phyloP scores from a whole-genome alignment of 148 eudicot genomes.

The Rheum nobile region DNA sequence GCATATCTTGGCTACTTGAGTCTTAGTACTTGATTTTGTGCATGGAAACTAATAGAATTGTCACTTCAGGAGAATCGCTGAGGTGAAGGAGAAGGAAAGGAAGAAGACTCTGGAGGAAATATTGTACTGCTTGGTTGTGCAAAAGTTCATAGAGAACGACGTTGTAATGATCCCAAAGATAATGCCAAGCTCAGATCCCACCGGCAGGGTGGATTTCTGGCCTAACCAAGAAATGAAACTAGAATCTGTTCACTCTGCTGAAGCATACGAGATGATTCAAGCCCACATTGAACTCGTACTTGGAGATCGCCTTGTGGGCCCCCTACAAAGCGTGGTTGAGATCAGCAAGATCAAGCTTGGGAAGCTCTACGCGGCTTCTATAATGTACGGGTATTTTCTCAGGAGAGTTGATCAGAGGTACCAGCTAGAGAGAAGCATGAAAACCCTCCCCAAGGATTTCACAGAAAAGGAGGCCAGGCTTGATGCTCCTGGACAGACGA shows the following conservation, averaged over 20 bases:
- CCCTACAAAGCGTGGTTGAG: conserved; percentile 41
- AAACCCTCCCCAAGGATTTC: conserved; percentile 69
- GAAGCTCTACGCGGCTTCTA: conserved; percentile 90
- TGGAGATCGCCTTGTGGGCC: conserved; percentile 64
- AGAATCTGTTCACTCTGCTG: conserved; percentile 69
- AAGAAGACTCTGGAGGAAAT: conserved; percentile 66
- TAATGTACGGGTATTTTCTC: conserved; percentile 91
- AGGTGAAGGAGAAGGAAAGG: conserved; percentile 81
- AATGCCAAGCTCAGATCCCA: conserved; percentile 35
- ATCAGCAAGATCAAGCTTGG: conserved; percentile 92
- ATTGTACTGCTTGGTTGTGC: conserved; percentile 72
- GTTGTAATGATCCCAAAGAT: conserved; percentile 75
- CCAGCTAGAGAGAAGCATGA: conserved; percentile 87
- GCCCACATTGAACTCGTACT: conserved; percentile 72
- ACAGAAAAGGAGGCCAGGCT: conserved; percentile 20
- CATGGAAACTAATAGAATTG: neutral
- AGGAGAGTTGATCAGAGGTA: conserved; percentile 81
- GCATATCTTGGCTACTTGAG: neutral
- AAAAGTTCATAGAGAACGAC: conserved; percentile 51
- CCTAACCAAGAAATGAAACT: conserved; percentile 85
- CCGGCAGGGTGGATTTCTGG: conserved; percentile 83
- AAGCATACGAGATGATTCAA: conserved; percentile 87
- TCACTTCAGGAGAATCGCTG: conserved; percentile 85
- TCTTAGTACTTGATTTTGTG: neutral
- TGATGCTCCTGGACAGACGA: conserved; percentile 24